phyloP scores from a whole-genome alignment of 2,329 filamentous ascomycete genomes.

The Alternaria metachromatica region DNA sequence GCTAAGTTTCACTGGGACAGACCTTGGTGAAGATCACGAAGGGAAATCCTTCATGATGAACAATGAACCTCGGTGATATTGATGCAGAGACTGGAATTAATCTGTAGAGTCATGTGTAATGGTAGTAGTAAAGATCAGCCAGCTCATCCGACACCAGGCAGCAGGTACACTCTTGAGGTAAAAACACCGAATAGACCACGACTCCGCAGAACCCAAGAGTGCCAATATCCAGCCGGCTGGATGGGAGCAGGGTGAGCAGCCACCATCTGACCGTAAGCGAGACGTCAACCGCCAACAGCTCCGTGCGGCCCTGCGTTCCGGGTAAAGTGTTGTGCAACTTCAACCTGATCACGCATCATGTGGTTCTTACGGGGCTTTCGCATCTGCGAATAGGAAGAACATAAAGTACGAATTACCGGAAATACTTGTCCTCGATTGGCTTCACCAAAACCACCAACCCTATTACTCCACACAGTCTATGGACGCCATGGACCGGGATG shows the following conservation, averaged over 20 bases:
- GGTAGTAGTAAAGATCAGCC: neutral
- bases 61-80: neutral
- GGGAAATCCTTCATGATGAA: neutral
- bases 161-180: neutral
- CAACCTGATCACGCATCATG: conserved; percentile 20
- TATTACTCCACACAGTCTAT: conserved; percentile 19
- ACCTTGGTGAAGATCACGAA: neutral
- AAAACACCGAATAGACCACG: neutral
- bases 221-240: conserved; percentile 5
- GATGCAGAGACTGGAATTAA: neutral
- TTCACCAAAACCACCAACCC: conserved; percentile 26
- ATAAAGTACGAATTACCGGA: conserved; percentile 6
- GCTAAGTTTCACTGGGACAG: neutral
- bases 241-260: conserved; percentile 16
- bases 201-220: conserved; percentile 5
- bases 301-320: conserved; percentile 39
- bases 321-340: conserved; percentile 34
- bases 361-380: conserved; percentile 3
- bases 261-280: conserved; percentile 26
- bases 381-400: conserved; percentile 25
- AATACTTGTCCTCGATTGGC: conserved; percentile 29
- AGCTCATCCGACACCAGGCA: neutral
- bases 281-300: conserved; percentile 20
- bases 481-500: conserved; percentile 16
- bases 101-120: neutral